These are phyloP conservation scores for Dalbergia oliveri DNA, from an alignment of 306 rosid genomes.

Conservation along the genomic window DNA sequence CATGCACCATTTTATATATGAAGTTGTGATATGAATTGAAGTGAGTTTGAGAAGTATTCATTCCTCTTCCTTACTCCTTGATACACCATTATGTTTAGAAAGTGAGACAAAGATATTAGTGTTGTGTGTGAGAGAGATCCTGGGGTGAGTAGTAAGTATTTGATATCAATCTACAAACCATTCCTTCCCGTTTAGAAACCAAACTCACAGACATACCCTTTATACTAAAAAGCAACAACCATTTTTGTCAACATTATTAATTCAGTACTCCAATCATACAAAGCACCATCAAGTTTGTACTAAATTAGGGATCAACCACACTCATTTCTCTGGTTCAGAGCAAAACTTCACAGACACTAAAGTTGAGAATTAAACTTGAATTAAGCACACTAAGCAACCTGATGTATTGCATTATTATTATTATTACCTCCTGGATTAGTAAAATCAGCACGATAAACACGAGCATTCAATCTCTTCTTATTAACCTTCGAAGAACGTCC, in stretches of 20 bases:
- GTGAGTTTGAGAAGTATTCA: too few species aligned
- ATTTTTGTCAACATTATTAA: background rate
- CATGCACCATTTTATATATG: too few species aligned
- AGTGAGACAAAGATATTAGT: too few species aligned
- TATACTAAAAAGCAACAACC: background rate
- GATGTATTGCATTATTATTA: slow-evolving; percentile 20
- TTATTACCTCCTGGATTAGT: background rate
- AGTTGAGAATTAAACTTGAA: background rate
- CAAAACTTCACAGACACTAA: background rate
- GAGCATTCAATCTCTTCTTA: slow-evolving; percentile 51
- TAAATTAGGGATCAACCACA: background rate
- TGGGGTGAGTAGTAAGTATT: too few species aligned
- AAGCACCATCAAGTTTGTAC: background rate
- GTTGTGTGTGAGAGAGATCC: too few species aligned
- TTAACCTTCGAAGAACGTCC: slow-evolving; percentile 44
- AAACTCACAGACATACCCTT: too few species aligned
- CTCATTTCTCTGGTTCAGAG: background rate
- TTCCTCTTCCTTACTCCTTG: too few species aligned
- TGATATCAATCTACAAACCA: too few species aligned
- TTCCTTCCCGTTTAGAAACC: too few species aligned
- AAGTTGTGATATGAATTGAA: too few species aligned
- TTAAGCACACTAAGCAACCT: slow-evolving; percentile 32
- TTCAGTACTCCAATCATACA: background rate
- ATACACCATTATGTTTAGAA: too few species aligned
- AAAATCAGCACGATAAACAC: slow-evolving; percentile 48